Evolutionary conservation across 2,329 filamentous ascomycete species (phyloP), one percentile per base, ranked within the genome.

Genomic region (Paracorniculantispora psalliotae): DNA sequence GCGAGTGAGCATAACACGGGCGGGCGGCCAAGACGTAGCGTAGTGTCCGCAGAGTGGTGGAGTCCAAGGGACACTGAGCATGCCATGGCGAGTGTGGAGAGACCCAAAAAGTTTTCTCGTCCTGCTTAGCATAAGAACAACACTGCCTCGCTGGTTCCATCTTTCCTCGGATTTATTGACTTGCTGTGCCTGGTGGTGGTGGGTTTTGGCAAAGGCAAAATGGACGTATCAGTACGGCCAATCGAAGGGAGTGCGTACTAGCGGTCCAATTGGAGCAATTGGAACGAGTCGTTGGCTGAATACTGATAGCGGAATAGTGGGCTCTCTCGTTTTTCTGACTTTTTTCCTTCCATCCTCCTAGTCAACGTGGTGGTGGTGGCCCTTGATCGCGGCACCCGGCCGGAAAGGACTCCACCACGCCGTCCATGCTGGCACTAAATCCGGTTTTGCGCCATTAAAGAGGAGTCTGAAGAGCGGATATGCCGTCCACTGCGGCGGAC

Each of bases 381-480:
- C 12, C 35, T 57, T n/a, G 46, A 57, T 57, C 55, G 55, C 47
- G 55, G 55, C 47, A 33, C 41, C 50, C 49, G 57, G 57, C 43
- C 57, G 57, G 50, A 15, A 47, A n/a, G n/a, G 50, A 47, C 57
- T 59, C 57, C 57, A 59, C 57, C 25, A 23, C 23, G 39, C 23
- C 49, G 49, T 26, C 48, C 19, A 48, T 52, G 35, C 26, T 17
- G 48, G 56, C 19, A 41, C 46, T 57, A 30, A 43, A 50, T n/a
- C 54, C 44, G 54, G 35, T 35, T 30, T 49, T 35, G 33, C 30
- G 46, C 54, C 12, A 57, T n/a, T 17, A 39, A 21, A 48, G 53
- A 7, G 41, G 53, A 48, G 54, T 50, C 46, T 50, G 50, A 50
- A 57, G 23, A 57, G 44, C 43, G 53, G 53, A 57, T 57, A 54